Conservation (phyloP, 768 basidiomycete genomes). For the Leccinum boreale region DNA sequence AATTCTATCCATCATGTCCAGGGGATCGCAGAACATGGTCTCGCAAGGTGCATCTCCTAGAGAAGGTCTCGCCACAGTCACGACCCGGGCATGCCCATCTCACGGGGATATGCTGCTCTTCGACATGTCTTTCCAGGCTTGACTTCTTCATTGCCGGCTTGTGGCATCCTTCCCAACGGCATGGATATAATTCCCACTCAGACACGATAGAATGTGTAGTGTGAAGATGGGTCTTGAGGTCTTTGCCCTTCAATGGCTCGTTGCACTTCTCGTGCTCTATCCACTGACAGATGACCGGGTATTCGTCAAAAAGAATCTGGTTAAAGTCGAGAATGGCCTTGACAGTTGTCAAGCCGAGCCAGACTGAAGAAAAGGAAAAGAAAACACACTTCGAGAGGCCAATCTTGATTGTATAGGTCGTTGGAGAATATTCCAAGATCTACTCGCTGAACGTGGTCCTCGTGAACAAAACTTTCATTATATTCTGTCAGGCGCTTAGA, state of each 20-base stretch:
- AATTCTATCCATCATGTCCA: background rate
- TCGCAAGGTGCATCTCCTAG: background rate
- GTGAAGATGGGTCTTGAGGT: constrained; percentile 6
- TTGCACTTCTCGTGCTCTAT: background rate
- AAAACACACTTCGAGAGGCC: background rate
- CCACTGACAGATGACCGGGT: constrained; percentile 3
- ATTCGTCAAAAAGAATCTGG: background rate
- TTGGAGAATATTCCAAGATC: background rate
- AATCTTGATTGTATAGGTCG: background rate
- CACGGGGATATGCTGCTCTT: constrained; percentile 9
- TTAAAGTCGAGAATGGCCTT: constrained; percentile 8
- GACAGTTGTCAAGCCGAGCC: background rate
- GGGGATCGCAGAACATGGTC: background rate
- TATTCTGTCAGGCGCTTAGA: constrained; percentile 1
- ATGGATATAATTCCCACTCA: background rate
- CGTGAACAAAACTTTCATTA: background rate
- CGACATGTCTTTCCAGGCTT: constrained; percentile 8
- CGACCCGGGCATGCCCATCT: constrained; percentile 4
- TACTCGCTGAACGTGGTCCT: background rate
- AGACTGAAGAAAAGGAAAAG: too few species aligned
- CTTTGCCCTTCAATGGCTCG: background rate
- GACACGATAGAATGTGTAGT: background rate
- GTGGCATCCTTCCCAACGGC: constrained; percentile 8
- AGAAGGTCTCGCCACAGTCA: too few species aligned
- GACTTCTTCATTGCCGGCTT: background rate